Percentiles rank a stretch among this genome's conserved stretches.
Evolutionary conservation across 352 stramenopile species (phyloP).

Genomic region (Globisporangium camurandrum): DNA sequence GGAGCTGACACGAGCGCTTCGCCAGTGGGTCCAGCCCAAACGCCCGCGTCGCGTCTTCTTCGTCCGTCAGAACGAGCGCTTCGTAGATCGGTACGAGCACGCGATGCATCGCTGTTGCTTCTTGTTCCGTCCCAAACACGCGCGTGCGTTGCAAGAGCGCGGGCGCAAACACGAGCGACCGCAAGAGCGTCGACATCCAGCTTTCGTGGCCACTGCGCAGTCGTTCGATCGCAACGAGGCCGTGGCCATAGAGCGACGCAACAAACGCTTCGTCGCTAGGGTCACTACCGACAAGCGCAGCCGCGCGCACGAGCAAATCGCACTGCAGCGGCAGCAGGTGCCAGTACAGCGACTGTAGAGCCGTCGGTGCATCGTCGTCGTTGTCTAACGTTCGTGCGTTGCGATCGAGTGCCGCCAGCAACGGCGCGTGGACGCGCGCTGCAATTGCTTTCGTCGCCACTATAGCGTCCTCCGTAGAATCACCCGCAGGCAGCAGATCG

Average conservation of each 20-base stretch:
- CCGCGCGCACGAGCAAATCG: slow-evolving; percentile 11
- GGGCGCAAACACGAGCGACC: slow-evolving; percentile 37
- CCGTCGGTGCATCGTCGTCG: slow-evolving; percentile 37
- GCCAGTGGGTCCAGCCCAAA: slow-evolving; percentile 16
- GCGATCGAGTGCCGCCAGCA: too few relatives aligned
- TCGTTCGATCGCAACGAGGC: slow-evolving; percentile 28
- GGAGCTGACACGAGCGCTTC: slow-evolving; percentile 51
- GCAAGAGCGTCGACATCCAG: slow-evolving; percentile 38
- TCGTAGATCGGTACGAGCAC: slow-evolving; percentile 63
- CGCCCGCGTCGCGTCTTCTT: slow-evolving; percentile 34
- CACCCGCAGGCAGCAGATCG: slow-evolving; percentile 25
- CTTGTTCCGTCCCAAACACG: slow-evolving; percentile 32
- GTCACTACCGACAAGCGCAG: slow-evolving; percentile 11
- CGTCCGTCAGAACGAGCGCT: slow-evolving; percentile 55
- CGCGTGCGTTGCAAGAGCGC: slow-evolving; percentile 26
- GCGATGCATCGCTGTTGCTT: slow-evolving; percentile 36
- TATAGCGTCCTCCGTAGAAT: too few relatives aligned
- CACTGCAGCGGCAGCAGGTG: slow-evolving; percentile 5
- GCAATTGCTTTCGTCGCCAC: too few relatives aligned
- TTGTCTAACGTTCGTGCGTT: too few relatives aligned
- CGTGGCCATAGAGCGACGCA: slow-evolving; percentile 28
- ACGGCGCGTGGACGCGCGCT: too few relatives aligned
- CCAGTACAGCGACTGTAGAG: not conserved
- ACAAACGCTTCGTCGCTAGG: slow-evolving; percentile 22
- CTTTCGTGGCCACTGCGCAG: slow-evolving; percentile 41